Conservation (phyloP, 441 rosid genomes). For the Raphanus hybrid region DNA sequence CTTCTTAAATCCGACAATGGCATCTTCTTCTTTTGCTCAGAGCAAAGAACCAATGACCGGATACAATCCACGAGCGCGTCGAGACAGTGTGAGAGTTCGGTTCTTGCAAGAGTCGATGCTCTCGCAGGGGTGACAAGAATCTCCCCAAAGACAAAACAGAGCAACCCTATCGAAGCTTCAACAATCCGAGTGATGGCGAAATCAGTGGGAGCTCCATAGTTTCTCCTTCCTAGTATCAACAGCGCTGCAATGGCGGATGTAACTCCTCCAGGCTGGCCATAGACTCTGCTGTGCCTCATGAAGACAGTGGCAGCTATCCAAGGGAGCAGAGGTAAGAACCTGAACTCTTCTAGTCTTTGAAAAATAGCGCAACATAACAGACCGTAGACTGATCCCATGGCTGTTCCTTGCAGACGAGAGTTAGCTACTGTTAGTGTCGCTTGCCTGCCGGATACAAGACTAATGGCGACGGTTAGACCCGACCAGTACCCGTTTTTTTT, state of each 20-base stretch:
- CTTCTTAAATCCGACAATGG: conserved; percentile 42
- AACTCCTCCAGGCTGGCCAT: conserved; percentile 72
- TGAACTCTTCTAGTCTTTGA: conserved; percentile 44
- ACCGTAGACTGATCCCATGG: conserved; percentile 82
- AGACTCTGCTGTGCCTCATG: conserved; percentile 73
- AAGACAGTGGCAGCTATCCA: conserved; percentile 72
- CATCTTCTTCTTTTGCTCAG: conserved; percentile 34
- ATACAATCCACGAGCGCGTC: conserved; percentile 47
- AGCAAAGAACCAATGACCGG: conserved; percentile 37
- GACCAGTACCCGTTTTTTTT: conserved; percentile 74
- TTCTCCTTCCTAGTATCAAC: conserved; percentile 70
- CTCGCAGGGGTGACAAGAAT: conserved; percentile 54
- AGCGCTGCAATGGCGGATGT: conserved; percentile 71
- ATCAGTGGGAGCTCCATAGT: conserved; percentile 60
- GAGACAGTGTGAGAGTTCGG: conserved; percentile 54
- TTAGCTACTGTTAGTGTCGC: conserved; percentile 68
- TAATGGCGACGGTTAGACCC: conserved; percentile 75
- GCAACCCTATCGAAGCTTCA: conserved; percentile 69
- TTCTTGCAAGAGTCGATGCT: conserved; percentile 66
- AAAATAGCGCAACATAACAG: conserved; percentile 63
- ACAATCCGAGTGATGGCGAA: conserved; percentile 70
- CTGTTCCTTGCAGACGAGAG: conserved; percentile 81
- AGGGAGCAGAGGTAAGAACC: conserved; percentile 69
- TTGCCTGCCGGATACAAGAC: conserved; percentile 65
- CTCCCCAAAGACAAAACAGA: conserved; percentile 62